Percentiles rank a stretch among this genome's conserved stretches.
These are phyloP conservation scores for Ascochyta koolunga DNA, from an alignment of 2,329 filamentous ascomycete species.

Conservation along the genomic window DNA sequence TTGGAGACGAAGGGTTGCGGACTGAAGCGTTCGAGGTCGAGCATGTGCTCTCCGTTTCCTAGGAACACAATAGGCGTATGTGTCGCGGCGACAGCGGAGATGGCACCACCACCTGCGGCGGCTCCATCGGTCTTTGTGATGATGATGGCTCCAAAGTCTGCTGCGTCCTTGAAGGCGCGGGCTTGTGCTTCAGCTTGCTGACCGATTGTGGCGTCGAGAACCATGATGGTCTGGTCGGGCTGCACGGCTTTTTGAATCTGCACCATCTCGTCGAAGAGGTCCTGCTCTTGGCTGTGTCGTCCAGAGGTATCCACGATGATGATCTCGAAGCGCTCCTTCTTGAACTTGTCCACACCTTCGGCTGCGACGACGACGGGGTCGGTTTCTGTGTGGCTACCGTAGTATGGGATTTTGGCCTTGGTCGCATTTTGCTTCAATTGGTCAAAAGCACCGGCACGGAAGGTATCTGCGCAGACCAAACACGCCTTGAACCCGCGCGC, in stretches of 20 bases:
- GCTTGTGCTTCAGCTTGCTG: slow-evolving; percentile 95
- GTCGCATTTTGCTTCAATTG: slow-evolving; percentile 99
- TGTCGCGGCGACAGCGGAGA: slow-evolving; percentile 94
- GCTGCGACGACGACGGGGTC: slow-evolving; percentile 91
- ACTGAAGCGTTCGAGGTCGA: slow-evolving; percentile 91
- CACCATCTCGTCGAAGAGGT: slow-evolving; percentile 96
- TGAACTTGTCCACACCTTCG: slow-evolving; percentile 98
- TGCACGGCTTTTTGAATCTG: slow-evolving; percentile 91
- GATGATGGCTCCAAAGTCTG: slow-evolving; percentile 97
- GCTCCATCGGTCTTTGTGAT: slow-evolving; percentile 99
- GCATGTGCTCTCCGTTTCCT: slow-evolving; percentile 95
- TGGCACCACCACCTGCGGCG: slow-evolving; percentile 93
- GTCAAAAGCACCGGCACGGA: slow-evolving; percentile 97
- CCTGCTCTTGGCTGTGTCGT: slow-evolving; percentile 91
- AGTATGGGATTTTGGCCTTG: slow-evolving; percentile 99
- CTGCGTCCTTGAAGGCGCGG: slow-evolving; percentile 95
- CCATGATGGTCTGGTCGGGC: slow-evolving; percentile 98
- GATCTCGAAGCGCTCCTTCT: slow-evolving; percentile 96
- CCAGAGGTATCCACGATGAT: slow-evolving; percentile 99
- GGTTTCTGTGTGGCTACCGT: slow-evolving; percentile 93
- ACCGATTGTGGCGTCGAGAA: slow-evolving; percentile 93
- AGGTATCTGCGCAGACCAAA: slow-evolving; percentile 96
- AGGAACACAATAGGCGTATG: slow-evolving; percentile 98
- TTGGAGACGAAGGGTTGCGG: slow-evolving; percentile 94
- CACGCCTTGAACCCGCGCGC: slow-evolving; percentile 91